phyloP scores from a whole-genome alignment of 345 rosid genomes.

The Ceriops zippeliana region DNA sequence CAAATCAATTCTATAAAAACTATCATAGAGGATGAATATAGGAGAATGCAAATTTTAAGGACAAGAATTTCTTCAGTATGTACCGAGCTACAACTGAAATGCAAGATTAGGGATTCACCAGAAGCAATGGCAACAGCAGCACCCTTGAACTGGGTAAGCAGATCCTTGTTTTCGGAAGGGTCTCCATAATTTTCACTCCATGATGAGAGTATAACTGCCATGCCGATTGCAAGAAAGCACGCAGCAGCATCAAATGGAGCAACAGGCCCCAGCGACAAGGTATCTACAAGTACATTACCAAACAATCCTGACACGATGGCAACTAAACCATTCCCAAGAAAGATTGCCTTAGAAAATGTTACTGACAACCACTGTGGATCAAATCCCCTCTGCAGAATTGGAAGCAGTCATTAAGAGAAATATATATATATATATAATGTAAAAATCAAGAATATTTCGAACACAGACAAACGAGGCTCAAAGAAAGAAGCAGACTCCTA shows the following conservation, averaged over 20 bases:
- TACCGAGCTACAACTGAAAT: background rate
- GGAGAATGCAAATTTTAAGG: background rate
- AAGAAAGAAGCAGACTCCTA: no score
- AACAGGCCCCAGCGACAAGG: slow-evolving; percentile 53
- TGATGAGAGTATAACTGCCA: slow-evolving; percentile 51
- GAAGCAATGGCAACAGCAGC: slow-evolving; percentile 35
- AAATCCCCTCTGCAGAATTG: slow-evolving; percentile 45
- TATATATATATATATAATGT: no score
- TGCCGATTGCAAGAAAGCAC: slow-evolving; percentile 65
- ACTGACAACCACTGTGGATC: slow-evolving; percentile 69
- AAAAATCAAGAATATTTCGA: no score
- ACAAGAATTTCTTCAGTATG: background rate
- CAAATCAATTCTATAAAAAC: background rate
- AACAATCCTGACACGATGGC: slow-evolving; percentile 63
- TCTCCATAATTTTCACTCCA: slow-evolving; percentile 73
- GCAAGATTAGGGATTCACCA: slow-evolving; percentile 10
- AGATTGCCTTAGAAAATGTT: slow-evolving; percentile 74
- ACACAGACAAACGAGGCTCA: no score
- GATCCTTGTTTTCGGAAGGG: slow-evolving; percentile 58
- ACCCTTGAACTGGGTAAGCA: slow-evolving; percentile 37
- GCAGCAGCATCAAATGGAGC: slow-evolving; percentile 78
- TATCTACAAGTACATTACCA: slow-evolving; percentile 58
- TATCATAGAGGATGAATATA: background rate
- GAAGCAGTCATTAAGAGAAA: background rate
- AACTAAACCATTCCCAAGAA: slow-evolving; percentile 66